A percentile compares a stretch with the other conserved stretches of the same genome.
phyloP scores from a whole-genome alignment of 805 yeast genomes.

The Kregervanrija pseudodelftensis region DNA sequence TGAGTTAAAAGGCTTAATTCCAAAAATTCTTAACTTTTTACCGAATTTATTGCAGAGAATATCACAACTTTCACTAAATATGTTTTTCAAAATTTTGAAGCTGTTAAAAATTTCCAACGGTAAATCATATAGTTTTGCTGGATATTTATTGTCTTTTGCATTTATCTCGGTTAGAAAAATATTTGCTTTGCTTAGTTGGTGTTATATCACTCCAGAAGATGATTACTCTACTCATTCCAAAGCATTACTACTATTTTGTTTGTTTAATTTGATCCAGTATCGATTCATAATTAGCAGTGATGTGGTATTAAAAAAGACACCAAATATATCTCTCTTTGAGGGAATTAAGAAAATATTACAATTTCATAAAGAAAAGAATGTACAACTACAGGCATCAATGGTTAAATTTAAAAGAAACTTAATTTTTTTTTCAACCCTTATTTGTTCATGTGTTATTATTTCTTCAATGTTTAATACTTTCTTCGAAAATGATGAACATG shows the following conservation, averaged over 20 bases:
- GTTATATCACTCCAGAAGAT: slow-evolving; percentile 23
- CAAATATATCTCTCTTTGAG: slow-evolving; percentile 7
- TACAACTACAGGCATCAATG: background rate
- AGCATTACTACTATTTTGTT: slow-evolving; percentile 20
- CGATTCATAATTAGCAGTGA: slow-evolving; percentile 20
- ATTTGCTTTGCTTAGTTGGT: slow-evolving; percentile 21
- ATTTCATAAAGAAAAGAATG: background rate
- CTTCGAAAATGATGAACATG: background rate
- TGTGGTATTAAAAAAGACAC: background rate
- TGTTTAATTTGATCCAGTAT: slow-evolving; percentile 20
- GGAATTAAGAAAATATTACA: slow-evolving; percentile 16
- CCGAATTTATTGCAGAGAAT: slow-evolving; percentile 19
- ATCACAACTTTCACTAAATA: slow-evolving; percentile 11
- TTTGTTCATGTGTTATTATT: background rate
- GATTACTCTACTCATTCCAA: slow-evolving; percentile 22
- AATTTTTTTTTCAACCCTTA: background rate
- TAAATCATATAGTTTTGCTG: too few relatives aligned
- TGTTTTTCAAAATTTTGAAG: slow-evolving; percentile 4
- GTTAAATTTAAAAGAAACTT: slow-evolving; percentile 1
- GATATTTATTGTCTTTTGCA: slow-evolving; percentile 15
- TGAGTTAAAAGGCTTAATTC: slow-evolving; percentile 14
- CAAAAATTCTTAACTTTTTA: slow-evolving; percentile 13
- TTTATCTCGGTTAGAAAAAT: slow-evolving; percentile 23
- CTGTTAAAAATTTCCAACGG: background rate
- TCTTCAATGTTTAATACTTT: background rate